These are phyloP conservation scores for Pythium utonaiense DNA, from an alignment of 352 stramenopile genomes.

Conservation along the genomic window DNA sequence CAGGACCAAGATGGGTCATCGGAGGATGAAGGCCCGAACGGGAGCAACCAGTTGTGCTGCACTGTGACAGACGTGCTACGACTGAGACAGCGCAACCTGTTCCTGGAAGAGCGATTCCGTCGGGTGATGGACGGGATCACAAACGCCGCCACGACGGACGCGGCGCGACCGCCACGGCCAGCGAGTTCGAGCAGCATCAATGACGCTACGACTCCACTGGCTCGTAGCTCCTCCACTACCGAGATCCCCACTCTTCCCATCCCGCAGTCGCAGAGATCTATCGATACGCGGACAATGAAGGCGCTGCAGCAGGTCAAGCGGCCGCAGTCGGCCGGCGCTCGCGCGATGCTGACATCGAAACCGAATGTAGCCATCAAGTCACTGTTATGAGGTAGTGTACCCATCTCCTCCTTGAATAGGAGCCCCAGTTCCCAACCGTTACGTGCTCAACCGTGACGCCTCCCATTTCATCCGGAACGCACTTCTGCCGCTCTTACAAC, in stretches of 20 bases:
- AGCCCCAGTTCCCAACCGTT: no score
- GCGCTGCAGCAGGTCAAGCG: conserved; percentile 50
- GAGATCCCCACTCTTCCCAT: conserved; percentile 1
- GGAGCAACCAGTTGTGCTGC: conserved; percentile 13
- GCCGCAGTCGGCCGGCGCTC: conserved; percentile 37
- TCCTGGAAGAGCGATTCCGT: conserved; percentile 61
- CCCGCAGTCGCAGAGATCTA: conserved; percentile 9
- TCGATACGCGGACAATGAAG: conserved; percentile 37
- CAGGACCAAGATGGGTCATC: background rate
- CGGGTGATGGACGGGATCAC: background rate
- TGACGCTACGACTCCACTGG: background rate
- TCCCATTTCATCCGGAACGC: no score
- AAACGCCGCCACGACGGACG: background rate
- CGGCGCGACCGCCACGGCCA: conserved; percentile 1
- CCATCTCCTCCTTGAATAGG: background rate
- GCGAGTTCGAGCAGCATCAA: background rate
- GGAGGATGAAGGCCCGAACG: background rate
- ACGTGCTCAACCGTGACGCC: no score
- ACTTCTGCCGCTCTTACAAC: no score
- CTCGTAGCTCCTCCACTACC: conserved; percentile 2
- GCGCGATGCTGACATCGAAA: background rate
- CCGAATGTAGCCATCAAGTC: conserved; percentile 18
- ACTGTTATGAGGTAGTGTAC: conserved; percentile 17
- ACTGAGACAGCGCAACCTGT: conserved; percentile 52
- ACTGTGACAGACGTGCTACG: conserved; percentile 44